These are phyloP conservation scores for Calonectria ilicicola DNA, from an alignment of 2,329 filamentous ascomycete species.

Conservation along the genomic window DNA sequence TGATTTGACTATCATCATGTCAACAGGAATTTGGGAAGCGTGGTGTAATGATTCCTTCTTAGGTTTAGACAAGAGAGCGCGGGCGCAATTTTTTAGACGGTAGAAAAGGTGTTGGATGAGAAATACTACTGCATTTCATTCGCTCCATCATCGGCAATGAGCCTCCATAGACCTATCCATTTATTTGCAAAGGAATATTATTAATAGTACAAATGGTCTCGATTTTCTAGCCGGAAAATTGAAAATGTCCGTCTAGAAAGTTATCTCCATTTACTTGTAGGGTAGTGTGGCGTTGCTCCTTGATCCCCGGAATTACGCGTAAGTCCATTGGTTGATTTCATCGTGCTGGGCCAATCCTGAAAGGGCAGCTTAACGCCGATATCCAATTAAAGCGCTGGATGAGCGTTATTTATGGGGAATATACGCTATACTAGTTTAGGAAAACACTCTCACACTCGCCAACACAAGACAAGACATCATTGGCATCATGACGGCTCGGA, in stretches of 20 bases:
- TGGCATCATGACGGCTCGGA: background rate
- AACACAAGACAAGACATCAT: too few species aligned
- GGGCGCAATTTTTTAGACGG: too few species aligned
- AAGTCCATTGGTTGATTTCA: background rate
- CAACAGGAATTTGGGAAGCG: too few species aligned
- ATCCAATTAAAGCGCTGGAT: background rate
- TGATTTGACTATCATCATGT: too few species aligned
- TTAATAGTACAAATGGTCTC: too few species aligned
- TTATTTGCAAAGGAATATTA: too few species aligned
- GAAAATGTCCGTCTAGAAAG: background rate
- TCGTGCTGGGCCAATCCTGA: background rate
- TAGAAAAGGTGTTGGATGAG: too few species aligned
- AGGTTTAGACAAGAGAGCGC: too few species aligned
- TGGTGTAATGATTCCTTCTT: too few species aligned
- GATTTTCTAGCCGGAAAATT: background rate
- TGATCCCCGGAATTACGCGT: background rate
- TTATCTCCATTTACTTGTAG: background rate
- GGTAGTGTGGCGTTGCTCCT: background rate
- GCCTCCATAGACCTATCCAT: too few species aligned
- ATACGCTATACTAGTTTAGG: background rate
- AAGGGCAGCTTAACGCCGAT: background rate
- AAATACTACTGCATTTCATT: too few species aligned
- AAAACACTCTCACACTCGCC: constrained; percentile 28
- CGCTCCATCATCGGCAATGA: too few species aligned
- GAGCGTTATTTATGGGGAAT: background rate